These are phyloP conservation scores for Ceratobasidium sp. DNA, from an alignment of 1,284 basidiomycete species.

Conservation along the genomic window DNA sequence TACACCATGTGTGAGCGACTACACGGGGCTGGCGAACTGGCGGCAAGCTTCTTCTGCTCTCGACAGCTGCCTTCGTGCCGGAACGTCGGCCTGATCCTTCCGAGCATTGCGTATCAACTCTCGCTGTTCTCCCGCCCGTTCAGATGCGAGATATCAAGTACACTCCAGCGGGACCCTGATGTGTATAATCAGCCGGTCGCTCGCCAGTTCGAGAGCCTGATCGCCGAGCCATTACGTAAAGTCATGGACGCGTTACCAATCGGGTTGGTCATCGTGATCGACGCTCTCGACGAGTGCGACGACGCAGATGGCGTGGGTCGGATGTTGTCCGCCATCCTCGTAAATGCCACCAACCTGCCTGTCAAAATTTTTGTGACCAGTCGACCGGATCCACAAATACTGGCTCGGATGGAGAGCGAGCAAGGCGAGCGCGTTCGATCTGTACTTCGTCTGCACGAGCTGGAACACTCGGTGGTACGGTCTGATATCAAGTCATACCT, in stretches of 20 bases:
- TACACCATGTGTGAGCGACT: neutral
- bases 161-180: neutral
- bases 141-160: neutral
- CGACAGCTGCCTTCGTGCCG: neutral
- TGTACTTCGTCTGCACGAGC: neutral
- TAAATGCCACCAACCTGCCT: neutral
- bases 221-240: neutral
- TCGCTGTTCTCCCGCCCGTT: neutral
- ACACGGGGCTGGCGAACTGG: neutral
- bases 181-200: neutral
- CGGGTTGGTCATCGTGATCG: neutral
- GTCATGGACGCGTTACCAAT: neutral
- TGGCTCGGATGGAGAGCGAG: neutral
- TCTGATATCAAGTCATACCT: neutral
- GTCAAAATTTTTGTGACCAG: neutral
- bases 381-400: neutral
- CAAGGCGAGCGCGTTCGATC: neutral
- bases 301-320: neutral
- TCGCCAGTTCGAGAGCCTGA: neutral
- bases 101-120: neutral
- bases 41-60: neutral
- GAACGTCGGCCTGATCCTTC: neutral
- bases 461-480: neutral
- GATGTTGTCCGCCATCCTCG: neutral
- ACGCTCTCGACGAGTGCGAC: neutral